Evolutionary conservation across 495 filamentous ascomycete genomes (phyloP).

Genomic region (Aspergillus affinis): DNA sequence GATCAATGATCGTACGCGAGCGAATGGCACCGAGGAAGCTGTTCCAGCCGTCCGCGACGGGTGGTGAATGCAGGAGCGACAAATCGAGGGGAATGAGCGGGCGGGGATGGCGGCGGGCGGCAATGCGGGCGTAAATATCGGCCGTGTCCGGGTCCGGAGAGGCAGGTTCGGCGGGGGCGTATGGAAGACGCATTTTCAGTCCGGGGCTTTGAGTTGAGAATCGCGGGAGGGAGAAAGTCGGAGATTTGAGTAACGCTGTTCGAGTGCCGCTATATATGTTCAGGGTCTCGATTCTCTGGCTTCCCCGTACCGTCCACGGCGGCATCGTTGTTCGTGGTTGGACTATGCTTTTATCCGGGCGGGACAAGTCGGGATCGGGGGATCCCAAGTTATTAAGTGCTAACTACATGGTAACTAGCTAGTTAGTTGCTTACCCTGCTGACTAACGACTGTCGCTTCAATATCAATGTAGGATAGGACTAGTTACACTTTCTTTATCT

Average conservation of each 20-base stretch:
- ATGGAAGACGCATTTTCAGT: constrained; percentile 64
- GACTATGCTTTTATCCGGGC: not conserved
- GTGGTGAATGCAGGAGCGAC: constrained; percentile 65
- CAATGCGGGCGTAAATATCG: constrained; percentile 59
- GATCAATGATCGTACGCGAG: constrained; percentile 60
- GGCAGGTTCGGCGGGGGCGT: constrained; percentile 53
- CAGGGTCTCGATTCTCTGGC: not conserved
- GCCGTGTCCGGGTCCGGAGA: constrained; percentile 27
- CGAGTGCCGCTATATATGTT: not conserved
- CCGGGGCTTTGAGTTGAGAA: not conserved
- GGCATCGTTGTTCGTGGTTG: not conserved
- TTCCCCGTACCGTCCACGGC: too few species aligned
- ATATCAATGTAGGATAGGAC: too few species aligned
- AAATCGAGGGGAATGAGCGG: constrained; percentile 68
- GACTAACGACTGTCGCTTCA: too few species aligned
- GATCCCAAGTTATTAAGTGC: too few species aligned
- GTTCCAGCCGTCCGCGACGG: constrained; percentile 75
- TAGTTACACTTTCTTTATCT: too few species aligned
- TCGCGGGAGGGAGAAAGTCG: not conserved
- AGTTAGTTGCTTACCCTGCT: too few species aligned
- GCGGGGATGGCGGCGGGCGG: constrained; percentile 58
- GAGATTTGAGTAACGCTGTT: not conserved
- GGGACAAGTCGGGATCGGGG: not conserved
- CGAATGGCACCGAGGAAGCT: constrained; percentile 70
- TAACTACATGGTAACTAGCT: too few species aligned